Conservation (phyloP, 192 early-diverging fungal genomes). For the Entomortierella lignicola region DNA sequence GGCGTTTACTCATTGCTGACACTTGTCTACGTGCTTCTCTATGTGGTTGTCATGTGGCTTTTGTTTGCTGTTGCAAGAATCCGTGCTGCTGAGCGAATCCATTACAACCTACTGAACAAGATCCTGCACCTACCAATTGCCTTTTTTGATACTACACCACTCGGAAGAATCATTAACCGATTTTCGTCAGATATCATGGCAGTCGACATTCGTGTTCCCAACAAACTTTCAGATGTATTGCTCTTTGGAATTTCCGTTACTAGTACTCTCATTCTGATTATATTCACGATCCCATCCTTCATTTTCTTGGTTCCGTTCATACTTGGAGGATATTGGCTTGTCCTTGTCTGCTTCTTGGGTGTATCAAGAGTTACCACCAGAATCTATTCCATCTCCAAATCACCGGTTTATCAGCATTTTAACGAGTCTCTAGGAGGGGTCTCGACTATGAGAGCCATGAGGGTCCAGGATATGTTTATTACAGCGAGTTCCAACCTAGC, state of each 20-base stretch:
- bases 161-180: conserved; percentile 75
- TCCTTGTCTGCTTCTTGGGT: conserved; percentile 63
- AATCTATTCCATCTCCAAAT: conserved; percentile 74
- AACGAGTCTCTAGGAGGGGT: conserved; percentile 64
- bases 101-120: conserved; percentile 69
- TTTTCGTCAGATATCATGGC: conserved; percentile 47
- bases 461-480: conserved; percentile 62
- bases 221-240: conserved; percentile 39
- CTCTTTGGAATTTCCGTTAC: conserved; percentile 46
- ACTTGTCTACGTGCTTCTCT: conserved; percentile 27
- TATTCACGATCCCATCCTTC: conserved; percentile 32
- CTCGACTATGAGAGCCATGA: conserved; percentile 63
- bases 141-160: conserved; percentile 74
- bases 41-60: conserved; percentile 31
- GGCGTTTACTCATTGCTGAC: conserved; percentile 22
- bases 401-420: conserved; percentile 74
- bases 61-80: conserved; percentile 50
- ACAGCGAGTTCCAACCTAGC: conserved; percentile 51
- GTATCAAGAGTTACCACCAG: conserved; percentile 76
- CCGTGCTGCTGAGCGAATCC: conserved; percentile 68
- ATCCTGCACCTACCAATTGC: conserved; percentile 69
- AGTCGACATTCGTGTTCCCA: conserved; percentile 25
- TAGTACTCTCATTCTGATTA: conserved; percentile 20
- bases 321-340: conserved; percentile 37
- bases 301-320: conserved; percentile 24